Conservation (phyloP, 1,284 basidiomycete species). For the Megacollybia platyphylla region DNA sequence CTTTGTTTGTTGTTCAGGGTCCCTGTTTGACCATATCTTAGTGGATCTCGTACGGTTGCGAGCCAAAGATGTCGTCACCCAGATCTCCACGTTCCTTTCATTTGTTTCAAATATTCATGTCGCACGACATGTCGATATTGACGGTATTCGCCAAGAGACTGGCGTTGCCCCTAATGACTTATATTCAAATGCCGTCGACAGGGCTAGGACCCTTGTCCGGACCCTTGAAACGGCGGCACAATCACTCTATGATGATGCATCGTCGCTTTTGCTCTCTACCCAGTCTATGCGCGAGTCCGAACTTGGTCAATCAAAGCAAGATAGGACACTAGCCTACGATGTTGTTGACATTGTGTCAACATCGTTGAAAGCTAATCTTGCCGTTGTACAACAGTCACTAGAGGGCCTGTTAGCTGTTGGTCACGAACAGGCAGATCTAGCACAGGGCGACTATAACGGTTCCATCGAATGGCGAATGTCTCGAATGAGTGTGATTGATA, state of each 20-base stretch:
- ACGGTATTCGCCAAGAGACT: slow-evolving; percentile 46
- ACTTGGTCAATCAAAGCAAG: slow-evolving; percentile 17
- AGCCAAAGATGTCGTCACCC: slow-evolving; percentile 37
- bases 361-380: slow-evolving; percentile 40
- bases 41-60: slow-evolving; percentile 24
- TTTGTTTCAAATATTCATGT: slow-evolving; percentile 60
- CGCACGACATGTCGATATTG: slow-evolving; percentile 66
- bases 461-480: slow-evolving; percentile 67
- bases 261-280: slow-evolving; percentile 39
- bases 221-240: slow-evolving; percentile 57
- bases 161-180: slow-evolving; percentile 27
- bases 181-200: slow-evolving; percentile 52
- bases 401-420: slow-evolving; percentile 52
- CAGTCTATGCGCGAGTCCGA: slow-evolving; percentile 36
- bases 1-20: background rate
- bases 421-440: slow-evolving; percentile 53
- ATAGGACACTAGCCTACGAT: slow-evolving; percentile 26
- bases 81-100: slow-evolving; percentile 41
- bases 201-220: slow-evolving; percentile 52
- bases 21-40: slow-evolving; percentile 9
- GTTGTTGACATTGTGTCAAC: slow-evolving; percentile 33
- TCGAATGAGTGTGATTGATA: slow-evolving; percentile 46
- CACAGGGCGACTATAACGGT: slow-evolving; percentile 53
- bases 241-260: slow-evolving; percentile 58
- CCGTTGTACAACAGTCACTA: slow-evolving; percentile 42